Evolutionary conservation across 441 rosid genomes (phyloP).

Genomic region (Arabidopsis hybrid): DNA sequence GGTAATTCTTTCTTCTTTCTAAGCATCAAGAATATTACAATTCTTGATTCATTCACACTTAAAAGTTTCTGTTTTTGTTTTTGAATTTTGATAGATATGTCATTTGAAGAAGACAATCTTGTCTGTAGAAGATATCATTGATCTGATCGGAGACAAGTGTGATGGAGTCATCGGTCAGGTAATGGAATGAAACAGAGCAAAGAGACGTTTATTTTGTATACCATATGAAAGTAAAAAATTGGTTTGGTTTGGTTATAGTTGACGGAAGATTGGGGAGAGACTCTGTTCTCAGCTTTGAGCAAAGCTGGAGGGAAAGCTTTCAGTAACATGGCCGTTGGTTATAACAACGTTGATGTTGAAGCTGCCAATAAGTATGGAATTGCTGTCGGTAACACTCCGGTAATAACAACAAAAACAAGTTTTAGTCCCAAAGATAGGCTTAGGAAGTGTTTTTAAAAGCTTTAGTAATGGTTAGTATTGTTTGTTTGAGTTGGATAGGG

Average conservation of each 20-base stretch:
- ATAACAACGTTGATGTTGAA: conserved; percentile 95
- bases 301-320: conserved; percentile 94
- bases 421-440: background rate
- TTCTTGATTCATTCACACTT: background rate
- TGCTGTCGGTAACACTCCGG: conserved; percentile 97
- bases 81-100: conserved; percentile 60
- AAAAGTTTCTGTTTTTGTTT: background rate
- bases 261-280: conserved; percentile 97
- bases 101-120: conserved; percentile 91
- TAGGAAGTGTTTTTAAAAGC: background rate
- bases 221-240: background rate
- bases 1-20: conserved; percentile 42
- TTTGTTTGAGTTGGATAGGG: conserved; percentile 58
- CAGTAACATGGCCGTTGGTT: conserved; percentile 99
- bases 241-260: conserved; percentile 54
- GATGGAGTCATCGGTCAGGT: conserved; percentile 99
- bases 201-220: background rate
- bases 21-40: background rate
- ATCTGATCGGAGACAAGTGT: conserved; percentile 85
- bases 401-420: conserved; percentile 40
- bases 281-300: conserved; percentile 85
- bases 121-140: conserved; percentile 89
- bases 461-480: background rate
- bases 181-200: conserved; percentile 5
- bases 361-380: conserved; percentile 93